Base-by-base conservation (phyloP, 2,329 filamentous ascomycete genomes). In the Coniochaeta prunicola region DNA sequence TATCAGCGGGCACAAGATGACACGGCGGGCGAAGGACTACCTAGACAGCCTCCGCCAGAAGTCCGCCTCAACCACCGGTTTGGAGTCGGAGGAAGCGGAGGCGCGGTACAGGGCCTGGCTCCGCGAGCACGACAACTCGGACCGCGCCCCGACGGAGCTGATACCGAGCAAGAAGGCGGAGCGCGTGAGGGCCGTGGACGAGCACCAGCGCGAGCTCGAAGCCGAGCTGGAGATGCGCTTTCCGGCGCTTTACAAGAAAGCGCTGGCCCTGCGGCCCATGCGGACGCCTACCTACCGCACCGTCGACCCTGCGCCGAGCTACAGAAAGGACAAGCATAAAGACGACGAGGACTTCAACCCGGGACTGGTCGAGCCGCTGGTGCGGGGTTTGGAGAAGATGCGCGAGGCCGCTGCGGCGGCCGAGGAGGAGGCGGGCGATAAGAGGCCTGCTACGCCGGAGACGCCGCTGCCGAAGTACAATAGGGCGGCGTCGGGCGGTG, bases 131-230 rank as follows among this genome's bases (percentile, higher is more conserved):
- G 74, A 76, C 59, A 70, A 67, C 13, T 77, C 82, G 58, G 75
- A 78, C 40, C 71, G 73, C 24, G 68, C 70, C 3, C 66, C 70
- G 3, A 65, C 70, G 0, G 73, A 77, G 31, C 67, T 76, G 10
- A 73, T 72, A 8, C 71, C 74, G 2, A 65, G 71, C 5, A 69
- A 71, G 40, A 73, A 74, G 28, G 65, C 68, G 1, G 77, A 79
- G 60, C 74, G 77, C 26, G 66, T 69, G 17, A 71, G 72, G 15
- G 74, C 71, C 4, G 70, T 80, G 17, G 70, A 74, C 31, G 70
- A 74, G 58, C 76, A 78, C 54, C 80, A 84, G 65, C 73, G 71
- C 45, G 72, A 76, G 30, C 71, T 84, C 1, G 80, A 82, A 64
- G 67, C 69, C 0, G 80, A 83, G 59, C 79, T 84, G 58, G 72